Evolutionary conservation across 2,329 filamentous ascomycete genomes (phyloP), one percentile per base, ranked within the genome.

Genomic region (Mycogone perniciosa): DNA sequence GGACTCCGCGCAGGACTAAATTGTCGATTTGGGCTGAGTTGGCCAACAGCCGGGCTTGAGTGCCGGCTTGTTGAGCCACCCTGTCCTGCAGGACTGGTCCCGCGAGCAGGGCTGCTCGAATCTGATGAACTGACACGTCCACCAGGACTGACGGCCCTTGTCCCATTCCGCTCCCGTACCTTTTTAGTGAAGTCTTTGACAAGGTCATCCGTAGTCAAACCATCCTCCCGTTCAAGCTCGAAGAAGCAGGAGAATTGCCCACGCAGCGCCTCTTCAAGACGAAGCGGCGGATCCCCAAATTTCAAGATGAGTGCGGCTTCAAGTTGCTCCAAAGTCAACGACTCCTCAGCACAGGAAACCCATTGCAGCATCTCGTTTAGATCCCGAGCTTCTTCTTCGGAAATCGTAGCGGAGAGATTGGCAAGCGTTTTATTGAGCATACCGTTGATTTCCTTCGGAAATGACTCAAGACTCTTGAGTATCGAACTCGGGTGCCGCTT

Each of bases 201-300:
- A 1, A 72, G 57, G 40, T 73, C 70, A 11, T 72, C 68, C 0
- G 71, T 73, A 0, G 71, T 70, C 7, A 71, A 55, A 0, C 70
- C 71, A 42, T 76, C 73, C 33, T 74, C 70, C 0, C 73, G 63
- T 44, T 71, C 66, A 0, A 76, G 63, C 6, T 67, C 68, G 38
- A 76, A 76, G 43, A 76, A 76, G 46, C 71, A 74, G 0, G 71
- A 68, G 41, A 71, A 76, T 42, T 74, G 70, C 0, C 67, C 70
- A 2, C 74, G 65, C 0, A 76, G 57, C 1, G 67, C 65, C n/a
- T 73, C 70, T 44, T 73, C 70, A 0, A 73, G 62, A 10, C 67
- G 67, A 59, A 65, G 67, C 1, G 65, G 71, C 6, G 62, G 67
- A 41, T 74, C 71, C 0, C 66, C 66, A 48, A 73, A 72, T 33